Evolutionary conservation across 495 filamentous ascomycete genomes (phyloP), one percentile per base, ranked within the genome.

Genomic region (Zalerion maritima): DNA sequence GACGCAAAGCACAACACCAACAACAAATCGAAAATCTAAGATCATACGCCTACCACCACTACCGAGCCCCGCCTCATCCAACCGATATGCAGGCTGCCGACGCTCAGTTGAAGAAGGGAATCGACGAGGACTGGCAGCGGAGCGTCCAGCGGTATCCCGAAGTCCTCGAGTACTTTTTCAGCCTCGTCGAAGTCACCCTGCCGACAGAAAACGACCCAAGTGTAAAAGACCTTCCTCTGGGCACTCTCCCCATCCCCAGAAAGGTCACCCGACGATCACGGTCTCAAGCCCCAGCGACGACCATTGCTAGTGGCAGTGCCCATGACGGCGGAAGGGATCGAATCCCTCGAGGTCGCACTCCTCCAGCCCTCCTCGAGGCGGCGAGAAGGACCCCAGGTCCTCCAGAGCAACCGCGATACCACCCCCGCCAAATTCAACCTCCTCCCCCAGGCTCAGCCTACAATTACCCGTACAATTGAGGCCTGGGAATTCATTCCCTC

Each of bases 101-200:
- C 38, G 55, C 58, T 5, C 55, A 62, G 36, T 61, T 79, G 30
- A 75, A 77, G 47, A 57, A 66, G 21, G 77, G 72, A 37, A 73
- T 81, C 46, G 75, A 80, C 43, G 74, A 76, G 20, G 77, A 82
- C 54, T 82, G 77, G 77, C 61, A 68, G 39, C 57, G 62, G 5
- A 71, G 64, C 17, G 75, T 80, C 20, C 69, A 78, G 30, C 58
- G 67, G 29, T 82, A 82, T 37, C 77, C 77, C 3, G 73, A 80
- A 41, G 74, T 81, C 15, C 57, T 82, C 21, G 73, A 81, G 50
- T 77, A 80, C 43, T 81, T 73, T 41, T 81, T 68, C 54, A 60
- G 65, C 32, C 52, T 77, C 15, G 66, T 79, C 10, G 69, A 75
- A 36, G 37, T 78, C 32, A 62, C 57, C 24, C 46, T 76, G 5